Conservation (phyloP, 225 moss, liverwort and hornwort species). For the Ulota crispa region DNA sequence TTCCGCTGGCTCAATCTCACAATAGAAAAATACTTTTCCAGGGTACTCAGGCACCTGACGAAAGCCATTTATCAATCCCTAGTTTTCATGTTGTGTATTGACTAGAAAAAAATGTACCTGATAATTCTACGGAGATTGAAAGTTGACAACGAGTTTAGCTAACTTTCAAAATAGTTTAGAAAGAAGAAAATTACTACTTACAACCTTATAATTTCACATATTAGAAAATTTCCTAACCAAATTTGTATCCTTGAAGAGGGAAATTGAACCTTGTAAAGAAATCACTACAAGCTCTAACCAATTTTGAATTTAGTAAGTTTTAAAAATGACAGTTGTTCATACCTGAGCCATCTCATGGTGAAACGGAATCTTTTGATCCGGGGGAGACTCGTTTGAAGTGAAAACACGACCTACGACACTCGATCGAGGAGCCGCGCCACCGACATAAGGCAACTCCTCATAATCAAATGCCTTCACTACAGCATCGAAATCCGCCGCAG, state of each 20-base stretch:
- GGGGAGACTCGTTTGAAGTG: constrained; percentile 96
- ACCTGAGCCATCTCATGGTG: constrained; percentile 99
- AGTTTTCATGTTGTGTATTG: background rate
- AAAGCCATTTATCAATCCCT: background rate
- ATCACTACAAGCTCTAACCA: background rate
- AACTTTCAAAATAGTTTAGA: background rate
- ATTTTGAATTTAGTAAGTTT: background rate
- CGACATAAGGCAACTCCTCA: constrained; percentile 87
- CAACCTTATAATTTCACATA: background rate
- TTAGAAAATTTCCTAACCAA: background rate
- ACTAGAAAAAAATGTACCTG: too few relatives aligned
- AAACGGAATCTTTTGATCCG: constrained; percentile 94
- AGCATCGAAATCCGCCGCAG: constrained; percentile 79
- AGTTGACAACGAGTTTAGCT: background rate
- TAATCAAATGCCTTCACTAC: constrained; percentile 87
- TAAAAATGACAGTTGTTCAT: background rate
- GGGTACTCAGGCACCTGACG: constrained; percentile 90
- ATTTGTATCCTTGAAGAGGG: background rate
- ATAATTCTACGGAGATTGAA: background rate
- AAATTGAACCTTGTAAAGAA: background rate
- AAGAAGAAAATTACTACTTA: background rate
- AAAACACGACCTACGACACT: constrained; percentile 93
- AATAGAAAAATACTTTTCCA: constrained; percentile 84
- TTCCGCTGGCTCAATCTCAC: constrained; percentile 73
- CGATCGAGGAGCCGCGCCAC: constrained; percentile 92